phyloP scores from a whole-genome alignment of 306 rosid species.

The Senna tora region DNA sequence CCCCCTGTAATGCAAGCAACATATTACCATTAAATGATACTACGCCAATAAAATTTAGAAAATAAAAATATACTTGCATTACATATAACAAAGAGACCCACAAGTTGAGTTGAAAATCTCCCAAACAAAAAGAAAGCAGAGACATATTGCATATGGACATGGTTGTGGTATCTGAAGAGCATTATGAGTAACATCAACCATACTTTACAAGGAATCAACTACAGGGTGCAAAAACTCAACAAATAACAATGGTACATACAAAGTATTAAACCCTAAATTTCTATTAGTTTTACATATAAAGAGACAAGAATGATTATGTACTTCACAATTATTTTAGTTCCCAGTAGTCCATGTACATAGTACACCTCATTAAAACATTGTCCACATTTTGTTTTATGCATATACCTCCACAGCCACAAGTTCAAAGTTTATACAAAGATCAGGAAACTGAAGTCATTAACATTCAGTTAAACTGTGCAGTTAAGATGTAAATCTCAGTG shows the following conservation, averaged over 20 bases:
- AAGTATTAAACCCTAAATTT: not conserved
- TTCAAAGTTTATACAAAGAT: constrained; percentile 9
- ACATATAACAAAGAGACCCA: not conserved
- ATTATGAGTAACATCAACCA: not conserved
- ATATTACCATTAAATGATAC: constrained; percentile 7
- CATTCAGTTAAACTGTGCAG: not conserved
- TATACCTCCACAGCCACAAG: not conserved
- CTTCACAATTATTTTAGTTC: not conserved
- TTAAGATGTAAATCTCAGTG: too few relatives aligned
- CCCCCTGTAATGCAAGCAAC: constrained; percentile 59
- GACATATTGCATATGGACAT: not conserved
- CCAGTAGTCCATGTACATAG: not conserved
- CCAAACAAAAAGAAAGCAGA: not conserved
- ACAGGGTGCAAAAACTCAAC: not conserved
- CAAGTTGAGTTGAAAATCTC: not conserved
- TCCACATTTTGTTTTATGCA: not conserved
- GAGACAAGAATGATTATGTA: not conserved
- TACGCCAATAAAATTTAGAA: not conserved
- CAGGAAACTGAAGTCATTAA: not conserved
- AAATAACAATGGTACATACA: not conserved
- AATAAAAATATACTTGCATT: not conserved
- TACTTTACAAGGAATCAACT: constrained; percentile 5
- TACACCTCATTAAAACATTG: not conserved
- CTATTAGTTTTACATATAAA: not conserved
- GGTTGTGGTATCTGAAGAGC: not conserved